These are phyloP conservation scores for Fonsecaea monophora DNA, from an alignment of 2,329 filamentous ascomycete genomes.

Conservation along the genomic window DNA sequence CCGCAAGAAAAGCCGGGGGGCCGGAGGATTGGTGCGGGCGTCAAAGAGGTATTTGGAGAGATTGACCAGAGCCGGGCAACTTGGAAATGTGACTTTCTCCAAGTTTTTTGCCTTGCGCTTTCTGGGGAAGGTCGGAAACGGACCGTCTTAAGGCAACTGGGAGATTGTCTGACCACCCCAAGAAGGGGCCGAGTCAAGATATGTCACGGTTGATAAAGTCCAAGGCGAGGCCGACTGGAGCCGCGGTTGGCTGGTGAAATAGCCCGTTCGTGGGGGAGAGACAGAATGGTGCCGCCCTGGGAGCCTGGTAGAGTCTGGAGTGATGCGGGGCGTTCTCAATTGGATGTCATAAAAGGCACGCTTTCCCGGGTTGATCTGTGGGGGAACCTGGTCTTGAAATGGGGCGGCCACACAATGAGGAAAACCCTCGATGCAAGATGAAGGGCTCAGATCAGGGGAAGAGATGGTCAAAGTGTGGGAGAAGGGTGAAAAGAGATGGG, in stretches of 20 bases:
- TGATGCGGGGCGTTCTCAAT: constrained; percentile 20
- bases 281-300: not conserved
- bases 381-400: not conserved
- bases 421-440: constrained; percentile 8
- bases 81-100: constrained; percentile 17
- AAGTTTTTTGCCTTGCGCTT: constrained; percentile 6
- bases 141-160: not conserved
- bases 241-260: constrained; percentile 2
- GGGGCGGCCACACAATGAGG: not conserved
- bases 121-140: constrained; percentile 7
- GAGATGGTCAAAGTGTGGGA: constrained; percentile 5
- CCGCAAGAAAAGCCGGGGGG: constrained; percentile 26
- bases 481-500: not conserved
- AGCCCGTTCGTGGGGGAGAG: not conserved
- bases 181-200: not conserved
- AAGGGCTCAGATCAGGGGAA: constrained; percentile 21
- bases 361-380: constrained; percentile 17
- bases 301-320: constrained; percentile 15
- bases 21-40: constrained; percentile 9
- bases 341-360: not conserved
- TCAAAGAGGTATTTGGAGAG: constrained; percentile 20
- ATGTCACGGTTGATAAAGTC: not conserved
- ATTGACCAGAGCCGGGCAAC: constrained; percentile 12
- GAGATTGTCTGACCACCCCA: constrained; percentile 11
- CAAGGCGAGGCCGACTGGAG: not conserved